phyloP scores from a whole-genome alignment of 768 basidiomycete species.

The Coprinopsis marcescibilis region DNA sequence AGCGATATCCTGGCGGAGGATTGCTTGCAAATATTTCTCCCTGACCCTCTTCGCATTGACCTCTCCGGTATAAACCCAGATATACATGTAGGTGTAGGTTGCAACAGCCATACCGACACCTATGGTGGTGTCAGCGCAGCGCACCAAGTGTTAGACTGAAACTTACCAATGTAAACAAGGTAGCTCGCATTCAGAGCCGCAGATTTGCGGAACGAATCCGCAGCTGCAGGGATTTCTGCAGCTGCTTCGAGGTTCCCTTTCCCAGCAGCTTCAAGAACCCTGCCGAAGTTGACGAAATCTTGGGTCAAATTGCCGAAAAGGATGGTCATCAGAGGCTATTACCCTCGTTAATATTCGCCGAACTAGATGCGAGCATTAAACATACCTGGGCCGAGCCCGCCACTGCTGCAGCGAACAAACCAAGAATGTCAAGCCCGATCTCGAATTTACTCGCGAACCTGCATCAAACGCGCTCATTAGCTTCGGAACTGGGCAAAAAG shows the following conservation, averaged over 20 bases:
- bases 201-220: constrained; percentile 34
- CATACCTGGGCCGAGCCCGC: constrained; percentile 70
- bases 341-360: not conserved
- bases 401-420: constrained; percentile 54
- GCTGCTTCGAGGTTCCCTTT: constrained; percentile 21
- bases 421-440: constrained; percentile 52
- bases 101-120: constrained; percentile 61
- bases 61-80: constrained; percentile 63
- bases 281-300: constrained; percentile 51
- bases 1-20: constrained; percentile 71
- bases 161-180: constrained; percentile 48
- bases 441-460: constrained; percentile 68
- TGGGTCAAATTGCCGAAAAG: constrained; percentile 72
- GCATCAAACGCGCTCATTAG: no score
- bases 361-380: not conserved
- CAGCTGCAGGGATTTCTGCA: constrained; percentile 21
- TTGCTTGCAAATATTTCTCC: constrained; percentile 68
- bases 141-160: not conserved
- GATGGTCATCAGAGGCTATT: constrained; percentile 60
- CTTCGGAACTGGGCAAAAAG: no score
- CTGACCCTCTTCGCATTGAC: constrained; percentile 66
- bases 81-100: constrained; percentile 57
- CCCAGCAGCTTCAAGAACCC: constrained; percentile 15
- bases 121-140: constrained; percentile 14
- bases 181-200: constrained; percentile 52